Conservation (phyloP, 1,284 basidiomycete genomes). For the Pseudozyma hubeiensis region DNA sequence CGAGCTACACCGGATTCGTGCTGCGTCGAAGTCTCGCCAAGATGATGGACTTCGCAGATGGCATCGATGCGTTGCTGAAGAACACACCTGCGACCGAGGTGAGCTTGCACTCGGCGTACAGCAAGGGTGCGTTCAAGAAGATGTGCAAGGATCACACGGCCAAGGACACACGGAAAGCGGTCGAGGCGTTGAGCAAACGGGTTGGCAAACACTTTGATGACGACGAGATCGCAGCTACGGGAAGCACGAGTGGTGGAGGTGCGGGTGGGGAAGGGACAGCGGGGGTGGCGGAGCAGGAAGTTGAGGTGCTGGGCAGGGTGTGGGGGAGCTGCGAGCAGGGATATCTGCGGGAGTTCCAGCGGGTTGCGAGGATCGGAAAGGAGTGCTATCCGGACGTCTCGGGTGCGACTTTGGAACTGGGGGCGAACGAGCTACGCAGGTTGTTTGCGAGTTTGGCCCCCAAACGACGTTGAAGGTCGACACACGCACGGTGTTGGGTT, state of each 20-base stretch:
- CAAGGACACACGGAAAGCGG: slow-evolving; percentile 85
- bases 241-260: neutral
- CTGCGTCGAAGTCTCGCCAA: slow-evolving; percentile 86
- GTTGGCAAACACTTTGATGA: slow-evolving; percentile 92
- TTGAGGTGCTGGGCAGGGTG: slow-evolving; percentile 45
- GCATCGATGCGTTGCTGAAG: slow-evolving; percentile 84
- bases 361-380: slow-evolving; percentile 29
- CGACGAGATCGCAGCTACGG: slow-evolving; percentile 70
- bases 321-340: slow-evolving; percentile 53
- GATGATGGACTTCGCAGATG: slow-evolving; percentile 93
- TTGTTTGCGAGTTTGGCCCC: slow-evolving; percentile 34
- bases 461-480: slow-evolving; percentile 8
- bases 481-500: neutral
- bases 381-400: slow-evolving; percentile 50
- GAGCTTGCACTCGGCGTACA: slow-evolving; percentile 80
- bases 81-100: slow-evolving; percentile 85
- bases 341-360: slow-evolving; percentile 44
- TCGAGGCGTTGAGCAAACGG: slow-evolving; percentile 87
- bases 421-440: slow-evolving; percentile 27
- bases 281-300: slow-evolving; percentile 10
- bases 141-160: slow-evolving; percentile 84
- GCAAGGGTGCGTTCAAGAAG: slow-evolving; percentile 81
- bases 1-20: slow-evolving; percentile 86
- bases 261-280: neutral
- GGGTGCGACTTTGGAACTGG: slow-evolving; percentile 25